Evolutionary conservation across 352 stramenopile genomes (phyloP).

Genomic region (Phytophthora sansomeana): DNA sequence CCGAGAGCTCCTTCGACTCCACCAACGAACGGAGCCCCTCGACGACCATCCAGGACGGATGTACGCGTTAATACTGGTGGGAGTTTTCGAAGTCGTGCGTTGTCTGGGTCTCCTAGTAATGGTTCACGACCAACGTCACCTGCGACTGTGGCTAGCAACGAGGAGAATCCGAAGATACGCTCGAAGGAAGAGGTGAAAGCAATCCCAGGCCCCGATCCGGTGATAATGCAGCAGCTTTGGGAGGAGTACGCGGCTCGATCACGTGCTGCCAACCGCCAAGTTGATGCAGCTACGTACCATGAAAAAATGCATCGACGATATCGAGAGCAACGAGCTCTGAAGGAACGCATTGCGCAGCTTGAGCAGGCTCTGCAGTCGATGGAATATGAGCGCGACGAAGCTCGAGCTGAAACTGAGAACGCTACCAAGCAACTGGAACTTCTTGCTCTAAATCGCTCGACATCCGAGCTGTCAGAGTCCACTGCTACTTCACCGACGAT

Average conservation of each 20-base stretch:
- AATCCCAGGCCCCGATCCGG: conserved; percentile 37
- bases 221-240: conserved; percentile 64
- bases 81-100: conserved; percentile 42
- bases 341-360: conserved; percentile 55
- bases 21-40: conserved; percentile 15
- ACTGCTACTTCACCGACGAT: conserved; percentile 8
- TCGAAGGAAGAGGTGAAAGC: not conserved
- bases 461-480: conserved; percentile 12
- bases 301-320: conserved; percentile 80
- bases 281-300: conserved; percentile 68
- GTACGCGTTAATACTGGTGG: conserved; percentile 15
- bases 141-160: conserved; percentile 17
- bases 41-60: conserved; percentile 30
- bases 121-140: conserved; percentile 28
- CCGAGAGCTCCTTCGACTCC: conserved; percentile 28
- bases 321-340: conserved; percentile 61
- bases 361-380: conserved; percentile 51
- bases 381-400: conserved; percentile 49
- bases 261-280: conserved; percentile 41
- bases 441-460: conserved; percentile 10
- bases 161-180: conserved; percentile 6
- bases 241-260: conserved; percentile 66
- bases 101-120: conserved; percentile 19
- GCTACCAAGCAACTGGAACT: conserved; percentile 28
- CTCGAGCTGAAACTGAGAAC: conserved; percentile 26